Evolutionary conservation across 208 protist genomes (phyloP).

Genomic region (Acanthamoeba sp.): DNA sequence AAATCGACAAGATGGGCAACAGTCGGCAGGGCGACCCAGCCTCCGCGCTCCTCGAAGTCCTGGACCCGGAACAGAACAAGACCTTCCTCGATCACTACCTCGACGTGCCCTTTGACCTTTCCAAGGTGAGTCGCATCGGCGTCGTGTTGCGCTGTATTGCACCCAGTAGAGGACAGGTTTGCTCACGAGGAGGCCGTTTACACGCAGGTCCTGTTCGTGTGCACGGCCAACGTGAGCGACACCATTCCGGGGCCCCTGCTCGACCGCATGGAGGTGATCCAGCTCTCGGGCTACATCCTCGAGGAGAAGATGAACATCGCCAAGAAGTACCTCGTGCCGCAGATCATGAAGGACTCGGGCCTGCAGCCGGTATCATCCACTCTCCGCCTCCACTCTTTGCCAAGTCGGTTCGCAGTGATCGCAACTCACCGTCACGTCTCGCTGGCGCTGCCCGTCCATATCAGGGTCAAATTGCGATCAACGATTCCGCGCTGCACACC

Average conservation of each 20-base stretch:
- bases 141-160: no score
- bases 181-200: no score
- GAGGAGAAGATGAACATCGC: constrained; percentile 71
- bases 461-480: constrained; percentile 24
- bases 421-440: no score
- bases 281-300: constrained; percentile 90
- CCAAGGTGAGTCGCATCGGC: constrained; percentile 80
- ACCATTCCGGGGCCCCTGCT: constrained; percentile 91
- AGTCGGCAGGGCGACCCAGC: constrained; percentile 88
- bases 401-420: not conserved
- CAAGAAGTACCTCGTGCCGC: constrained; percentile 65
- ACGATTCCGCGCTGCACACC: not conserved
- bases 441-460: not conserved
- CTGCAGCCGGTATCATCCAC: constrained; percentile 42
- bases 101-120: constrained; percentile 91
- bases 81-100: constrained; percentile 93
- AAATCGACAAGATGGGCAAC: constrained; percentile 91
- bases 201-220: constrained; percentile 91
- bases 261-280: constrained; percentile 93
- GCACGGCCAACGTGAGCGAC: constrained; percentile 92
- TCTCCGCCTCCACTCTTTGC: not conserved
- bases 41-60: constrained; percentile 92
- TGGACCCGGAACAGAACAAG: constrained; percentile 94
- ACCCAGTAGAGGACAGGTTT: no score
- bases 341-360: constrained; percentile 28